Evolutionary conservation across 768 basidiomycete species (phyloP), one percentile per base, ranked within the genome.

Genomic region (Lyophyllum atratum): DNA sequence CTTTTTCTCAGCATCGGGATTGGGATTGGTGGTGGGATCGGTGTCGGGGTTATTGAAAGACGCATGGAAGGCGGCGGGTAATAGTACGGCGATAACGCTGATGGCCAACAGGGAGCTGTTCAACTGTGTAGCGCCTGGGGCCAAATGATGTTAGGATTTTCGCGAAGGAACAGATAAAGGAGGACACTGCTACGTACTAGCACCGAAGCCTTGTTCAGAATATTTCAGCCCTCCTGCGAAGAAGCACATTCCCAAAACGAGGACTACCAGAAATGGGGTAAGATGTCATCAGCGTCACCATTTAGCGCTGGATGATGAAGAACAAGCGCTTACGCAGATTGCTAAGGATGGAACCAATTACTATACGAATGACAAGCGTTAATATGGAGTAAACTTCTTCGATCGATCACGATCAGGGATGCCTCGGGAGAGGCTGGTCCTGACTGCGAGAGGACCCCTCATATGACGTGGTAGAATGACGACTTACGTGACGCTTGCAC

Each of bases 191-290:
- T 52, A 76, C 89, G 66, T 60, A 90, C 90, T 86, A 39, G 80
- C 72, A 47, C 86, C 85, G 64, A 92, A 90, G 1, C 86, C 90
- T 72, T 93, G 92, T 62, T 92, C 87, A 19, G 87, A 88, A 66
- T 84, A 93, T 62, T 82, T 82, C 49, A 85, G 73, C 19, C 92
- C 92, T 54, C 91, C 92, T 21, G 89, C 90, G 62, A 93, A 93
- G 74, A 93, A 93, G 66, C 92, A 93, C 92, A 94, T 92, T 48
- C 92, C 92, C 28, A 93, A 79, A 17, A 94, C 86, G 49, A 95
- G 79, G 31, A 93, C 88, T 90, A 52, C 28, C 26, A 52, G 62
- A 47, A 42, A 52, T 46, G 56, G n/a, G 17, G 22, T 28, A 1
- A 29, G 37, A 24, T 19, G 39, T 22, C 1, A 33, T n/a, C 37